Evolutionary conservation across 2,329 filamentous ascomycete genomes (phyloP).

Genomic region (Fusarium nematophilum): DNA sequence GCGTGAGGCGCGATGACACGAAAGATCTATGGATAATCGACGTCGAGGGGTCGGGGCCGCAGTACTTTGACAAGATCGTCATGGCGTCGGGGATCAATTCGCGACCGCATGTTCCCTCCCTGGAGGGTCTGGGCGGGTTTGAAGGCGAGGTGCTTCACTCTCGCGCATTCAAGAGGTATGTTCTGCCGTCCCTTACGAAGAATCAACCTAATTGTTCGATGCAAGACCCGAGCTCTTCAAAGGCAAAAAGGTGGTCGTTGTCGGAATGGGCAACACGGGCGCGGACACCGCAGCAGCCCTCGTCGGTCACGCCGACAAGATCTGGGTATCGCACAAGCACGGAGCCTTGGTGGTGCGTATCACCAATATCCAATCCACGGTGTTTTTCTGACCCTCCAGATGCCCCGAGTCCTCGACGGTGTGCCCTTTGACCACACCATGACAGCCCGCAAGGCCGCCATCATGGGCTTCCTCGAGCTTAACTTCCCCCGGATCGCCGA

Average conservation of each 20-base stretch:
- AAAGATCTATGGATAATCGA: constrained; percentile 44
- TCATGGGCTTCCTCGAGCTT: constrained; percentile 45
- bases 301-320: constrained; percentile 48
- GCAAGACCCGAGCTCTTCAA: constrained; percentile 47
- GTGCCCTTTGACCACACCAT: constrained; percentile 49
- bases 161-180: constrained; percentile 49
- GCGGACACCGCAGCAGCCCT: constrained; percentile 48
- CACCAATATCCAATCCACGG: neutral
- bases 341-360: constrained; percentile 51
- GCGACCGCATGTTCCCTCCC: constrained; percentile 49
- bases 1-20: constrained; percentile 33
- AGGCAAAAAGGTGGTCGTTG: constrained; percentile 55
- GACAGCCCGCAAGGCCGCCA: constrained; percentile 47
- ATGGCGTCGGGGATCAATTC: constrained; percentile 50
- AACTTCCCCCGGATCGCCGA: constrained; percentile 35
- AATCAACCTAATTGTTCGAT: rapidly evolving
- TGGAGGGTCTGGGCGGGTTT: constrained; percentile 52
- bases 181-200: neutral
- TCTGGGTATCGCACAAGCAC: constrained; percentile 56
- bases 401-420: constrained; percentile 49
- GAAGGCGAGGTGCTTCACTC: constrained; percentile 54
- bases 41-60: constrained; percentile 32
- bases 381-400: constrained; percentile 17
- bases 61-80: constrained; percentile 52
- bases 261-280: constrained; percentile 56